phyloP scores from a whole-genome alignment of 2,329 filamentous ascomycete species.

The Cladobotryum mycophilum region DNA sequence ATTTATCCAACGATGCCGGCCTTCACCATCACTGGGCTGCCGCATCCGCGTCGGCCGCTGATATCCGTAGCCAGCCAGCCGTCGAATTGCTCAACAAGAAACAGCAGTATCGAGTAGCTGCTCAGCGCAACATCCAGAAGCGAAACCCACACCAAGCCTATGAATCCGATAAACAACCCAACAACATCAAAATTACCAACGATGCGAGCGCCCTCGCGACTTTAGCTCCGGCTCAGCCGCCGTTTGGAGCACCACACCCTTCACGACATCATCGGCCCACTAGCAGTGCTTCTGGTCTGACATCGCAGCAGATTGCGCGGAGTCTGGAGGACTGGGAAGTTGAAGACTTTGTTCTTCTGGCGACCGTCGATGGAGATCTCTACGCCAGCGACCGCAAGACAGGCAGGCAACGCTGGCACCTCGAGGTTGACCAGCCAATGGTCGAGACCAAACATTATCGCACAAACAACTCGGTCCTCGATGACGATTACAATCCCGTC shows the following conservation, averaged over 20 bases:
- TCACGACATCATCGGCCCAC: slow-evolving; percentile 53
- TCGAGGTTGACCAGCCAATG: slow-evolving; percentile 79
- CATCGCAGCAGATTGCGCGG: slow-evolving; percentile 89
- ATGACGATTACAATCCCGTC: slow-evolving; percentile 56
- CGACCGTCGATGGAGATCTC: slow-evolving; percentile 97
- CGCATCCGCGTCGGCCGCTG: slow-evolving; percentile 19
- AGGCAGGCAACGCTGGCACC: slow-evolving; percentile 77
- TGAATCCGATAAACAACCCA: slow-evolving; percentile 26
- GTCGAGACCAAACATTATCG: slow-evolving; percentile 82
- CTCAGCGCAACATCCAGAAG: slow-evolving; percentile 8
- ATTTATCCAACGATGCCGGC: slow-evolving; percentile 22
- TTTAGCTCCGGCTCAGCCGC: slow-evolving; percentile 86
- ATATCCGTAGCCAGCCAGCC: slow-evolving; percentile 22
- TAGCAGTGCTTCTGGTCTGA: slow-evolving; percentile 59
- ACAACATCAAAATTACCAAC: slow-evolving; percentile 38
- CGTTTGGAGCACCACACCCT: slow-evolving; percentile 83
- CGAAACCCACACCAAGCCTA: slow-evolving; percentile 24
- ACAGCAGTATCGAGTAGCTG: slow-evolving; percentile 12
- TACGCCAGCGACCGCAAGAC: slow-evolving; percentile 86
- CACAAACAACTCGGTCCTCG: slow-evolving; percentile 56
- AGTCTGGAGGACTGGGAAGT: slow-evolving; percentile 99
- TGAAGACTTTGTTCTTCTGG: slow-evolving; percentile 99
- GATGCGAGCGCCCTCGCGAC: slow-evolving; percentile 96
- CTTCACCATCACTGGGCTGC: slow-evolving; percentile 23
- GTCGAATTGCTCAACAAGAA: slow-evolving; percentile 20